Percentiles rank a stretch among this genome's conserved stretches.
phyloP scores from a whole-genome alignment of 345 rosid species.

The Aquilaria sinensis region DNA sequence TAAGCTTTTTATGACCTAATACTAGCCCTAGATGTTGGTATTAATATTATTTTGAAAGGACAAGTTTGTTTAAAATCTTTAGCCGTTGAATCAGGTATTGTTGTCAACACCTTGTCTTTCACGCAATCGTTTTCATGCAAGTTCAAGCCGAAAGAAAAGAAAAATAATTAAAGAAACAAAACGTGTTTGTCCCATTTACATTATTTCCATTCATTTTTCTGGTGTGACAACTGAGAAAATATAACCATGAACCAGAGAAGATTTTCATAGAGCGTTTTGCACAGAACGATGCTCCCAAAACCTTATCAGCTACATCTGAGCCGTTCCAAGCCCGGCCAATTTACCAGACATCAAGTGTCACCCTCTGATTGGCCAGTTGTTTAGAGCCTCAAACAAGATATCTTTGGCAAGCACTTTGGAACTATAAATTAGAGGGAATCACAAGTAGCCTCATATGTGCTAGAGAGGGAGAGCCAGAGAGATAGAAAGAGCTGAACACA shows the following conservation, averaged over 20 bases:
- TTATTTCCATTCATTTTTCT: slow-evolving; percentile 1
- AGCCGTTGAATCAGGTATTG: not conserved
- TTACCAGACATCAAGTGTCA: slow-evolving; percentile 16
- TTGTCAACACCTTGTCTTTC: slow-evolving; percentile 15
- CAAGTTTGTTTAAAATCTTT: no score
- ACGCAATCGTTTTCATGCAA: not conserved
- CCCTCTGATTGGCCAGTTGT: slow-evolving; percentile 14
- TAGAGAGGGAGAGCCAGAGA: not conserved
- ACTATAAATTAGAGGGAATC: slow-evolving; percentile 17
- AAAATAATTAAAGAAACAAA: slow-evolving; percentile 8
- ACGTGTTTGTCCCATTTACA: not conserved
- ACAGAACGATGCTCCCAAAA: not conserved
- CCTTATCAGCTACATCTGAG: slow-evolving; percentile 5
- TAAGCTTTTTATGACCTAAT: no score
- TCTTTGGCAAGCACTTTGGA: slow-evolving; percentile 10
- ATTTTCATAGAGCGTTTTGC: not conserved
- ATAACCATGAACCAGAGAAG: not conserved
- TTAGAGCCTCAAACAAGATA: slow-evolving; percentile 27
- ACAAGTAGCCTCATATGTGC: not conserved
- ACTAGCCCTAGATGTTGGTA: no score
- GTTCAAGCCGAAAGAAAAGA: slow-evolving; percentile 8
- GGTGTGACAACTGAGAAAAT: slow-evolving; percentile 8
- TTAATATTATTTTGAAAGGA: no score
- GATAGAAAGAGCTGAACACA: not conserved
- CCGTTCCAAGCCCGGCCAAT: slow-evolving; percentile 5